Conservation (phyloP, 139 green algal genomes). For the Deuterostichococcus epilithicus region DNA sequence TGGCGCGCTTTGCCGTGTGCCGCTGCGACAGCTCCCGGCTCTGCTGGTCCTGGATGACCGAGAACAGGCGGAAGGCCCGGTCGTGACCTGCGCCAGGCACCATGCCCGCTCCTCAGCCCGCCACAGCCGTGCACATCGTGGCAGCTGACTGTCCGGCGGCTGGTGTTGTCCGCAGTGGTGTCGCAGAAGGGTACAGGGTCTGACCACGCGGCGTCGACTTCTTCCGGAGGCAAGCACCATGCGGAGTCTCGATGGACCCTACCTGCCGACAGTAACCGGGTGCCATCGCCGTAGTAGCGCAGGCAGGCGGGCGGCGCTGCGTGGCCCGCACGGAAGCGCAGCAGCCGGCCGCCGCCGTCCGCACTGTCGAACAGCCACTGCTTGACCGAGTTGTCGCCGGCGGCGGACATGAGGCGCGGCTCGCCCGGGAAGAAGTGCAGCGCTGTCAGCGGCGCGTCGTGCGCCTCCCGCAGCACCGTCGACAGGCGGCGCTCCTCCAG, state of each 20-base stretch:
- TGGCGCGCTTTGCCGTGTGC: slow-evolving; percentile 63
- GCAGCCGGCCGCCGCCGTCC: slow-evolving; percentile 63
- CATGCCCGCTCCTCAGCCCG: not conserved
- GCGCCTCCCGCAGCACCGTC: slow-evolving; percentile 46
- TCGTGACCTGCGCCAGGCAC: slow-evolving; percentile 62
- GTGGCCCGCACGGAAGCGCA: slow-evolving; percentile 90
- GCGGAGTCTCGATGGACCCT: not conserved
- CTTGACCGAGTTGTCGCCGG: slow-evolving; percentile 90
- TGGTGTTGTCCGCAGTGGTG: not conserved
- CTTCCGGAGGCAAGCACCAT: not conserved
- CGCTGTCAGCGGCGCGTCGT: slow-evolving; percentile 54
- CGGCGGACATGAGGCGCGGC: slow-evolving; percentile 81
- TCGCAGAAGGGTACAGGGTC: not conserved
- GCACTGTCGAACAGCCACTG: slow-evolving; percentile 90
- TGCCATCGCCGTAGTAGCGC: slow-evolving; percentile 71
- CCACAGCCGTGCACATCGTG: not conserved
- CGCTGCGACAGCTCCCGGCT: slow-evolving; percentile 88
- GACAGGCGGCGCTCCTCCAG: slow-evolving; percentile 74
- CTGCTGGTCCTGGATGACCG: slow-evolving; percentile 89
- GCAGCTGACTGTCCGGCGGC: too few species aligned
- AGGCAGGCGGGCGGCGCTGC: slow-evolving; percentile 69
- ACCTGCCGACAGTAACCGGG: slow-evolving; percentile 71
- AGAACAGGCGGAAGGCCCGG: slow-evolving; percentile 88
- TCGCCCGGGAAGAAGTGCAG: slow-evolving; percentile 76
- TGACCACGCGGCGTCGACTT: too few species aligned